A percentile compares a stretch with the other conserved stretches of the same genome.
Evolutionary conservation across 441 rosid genomes (phyloP).

Genomic region (Biscutella laevigata): DNA sequence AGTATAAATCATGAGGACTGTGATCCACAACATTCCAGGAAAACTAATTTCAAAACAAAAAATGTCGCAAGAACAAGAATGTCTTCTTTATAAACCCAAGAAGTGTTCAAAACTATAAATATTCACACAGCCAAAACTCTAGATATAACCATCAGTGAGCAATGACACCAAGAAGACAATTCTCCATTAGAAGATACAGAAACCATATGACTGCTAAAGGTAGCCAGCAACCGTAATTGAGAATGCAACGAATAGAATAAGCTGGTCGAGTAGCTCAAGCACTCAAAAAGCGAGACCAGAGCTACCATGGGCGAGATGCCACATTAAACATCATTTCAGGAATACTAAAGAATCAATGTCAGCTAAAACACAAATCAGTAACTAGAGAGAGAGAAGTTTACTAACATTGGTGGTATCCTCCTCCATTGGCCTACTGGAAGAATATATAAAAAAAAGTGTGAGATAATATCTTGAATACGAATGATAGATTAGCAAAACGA

Average conservation of each 20-base stretch:
- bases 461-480: not conserved
- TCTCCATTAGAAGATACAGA: not conserved
- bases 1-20: not conserved
- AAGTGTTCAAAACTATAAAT: not conserved
- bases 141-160: not conserved
- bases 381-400: not conserved
- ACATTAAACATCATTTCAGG: too few species aligned
- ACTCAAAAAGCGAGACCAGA: too few species aligned
- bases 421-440: constrained; percentile 56
- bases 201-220: not conserved
- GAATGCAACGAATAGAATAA: too few species aligned
- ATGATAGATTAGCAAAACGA: not conserved
- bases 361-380: not conserved
- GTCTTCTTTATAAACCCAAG: not conserved
- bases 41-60: not conserved
- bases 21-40: not conserved
- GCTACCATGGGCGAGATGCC: too few species aligned
- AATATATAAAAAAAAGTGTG: not conserved
- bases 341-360: too few species aligned
- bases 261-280: too few species aligned
- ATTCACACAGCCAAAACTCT: not conserved
- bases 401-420: constrained; percentile 54
- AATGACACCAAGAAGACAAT: not conserved
- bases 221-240: too few species aligned
- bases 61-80: not conserved